phyloP scores from a whole-genome alignment of 2,329 filamentous ascomycete genomes.

The Microascus cirrosus region DNA sequence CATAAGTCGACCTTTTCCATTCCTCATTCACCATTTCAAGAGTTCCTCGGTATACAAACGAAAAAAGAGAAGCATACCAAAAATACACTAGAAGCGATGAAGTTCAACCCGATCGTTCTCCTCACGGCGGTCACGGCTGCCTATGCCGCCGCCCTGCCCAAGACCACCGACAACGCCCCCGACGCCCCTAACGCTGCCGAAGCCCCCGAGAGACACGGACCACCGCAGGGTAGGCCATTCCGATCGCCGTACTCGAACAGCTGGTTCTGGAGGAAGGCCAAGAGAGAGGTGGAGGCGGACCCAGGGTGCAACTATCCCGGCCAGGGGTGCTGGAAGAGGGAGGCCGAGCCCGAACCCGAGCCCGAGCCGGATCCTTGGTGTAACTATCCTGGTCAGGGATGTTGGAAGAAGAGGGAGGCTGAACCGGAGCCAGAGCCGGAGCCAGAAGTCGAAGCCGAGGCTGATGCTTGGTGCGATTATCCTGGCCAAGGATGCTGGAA shows the following conservation, averaged over 20 bases:
- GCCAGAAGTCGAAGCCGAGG: slow-evolving; percentile 9
- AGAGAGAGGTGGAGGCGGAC: too few relatives aligned
- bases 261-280: slow-evolving; percentile 30
- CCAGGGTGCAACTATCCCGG: slow-evolving; percentile 17
- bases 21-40: too few relatives aligned
- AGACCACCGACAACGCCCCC: slow-evolving; percentile 10
- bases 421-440: slow-evolving; percentile 13
- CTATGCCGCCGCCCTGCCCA: background rate
- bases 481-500: slow-evolving; percentile 24
- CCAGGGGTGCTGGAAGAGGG: slow-evolving; percentile 25
- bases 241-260: slow-evolving; percentile 24
- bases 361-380: slow-evolving; percentile 15
- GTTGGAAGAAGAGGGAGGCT: slow-evolving; percentile 7
- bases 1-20: too few relatives aligned
- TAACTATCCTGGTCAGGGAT: slow-evolving; percentile 24
- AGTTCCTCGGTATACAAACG: background rate
- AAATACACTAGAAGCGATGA: slow-evolving; percentile 7
- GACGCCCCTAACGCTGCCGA: too few relatives aligned
- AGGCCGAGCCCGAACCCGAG: slow-evolving; percentile 16
- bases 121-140: background rate
- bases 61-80: background rate
- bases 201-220: too few relatives aligned
- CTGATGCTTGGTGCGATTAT: slow-evolving; percentile 13
- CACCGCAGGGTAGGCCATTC: too few relatives aligned
- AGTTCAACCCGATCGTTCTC: background rate